Evolutionary conservation across 2,329 filamentous ascomycete genomes (phyloP).

Genomic region (Epicoccum sorghinum): DNA sequence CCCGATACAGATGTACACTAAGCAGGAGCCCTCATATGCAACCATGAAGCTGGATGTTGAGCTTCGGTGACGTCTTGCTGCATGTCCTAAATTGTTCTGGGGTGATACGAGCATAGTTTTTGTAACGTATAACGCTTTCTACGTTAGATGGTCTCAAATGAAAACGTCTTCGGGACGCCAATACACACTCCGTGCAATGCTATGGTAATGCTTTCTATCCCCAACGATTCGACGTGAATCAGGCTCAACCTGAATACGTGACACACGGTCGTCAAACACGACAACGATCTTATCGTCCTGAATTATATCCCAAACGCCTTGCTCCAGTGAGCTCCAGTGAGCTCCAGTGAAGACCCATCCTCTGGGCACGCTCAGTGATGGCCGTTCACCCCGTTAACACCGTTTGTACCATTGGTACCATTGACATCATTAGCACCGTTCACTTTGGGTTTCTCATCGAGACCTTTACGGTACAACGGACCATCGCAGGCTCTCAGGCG

Average conservation of each 20-base stretch:
- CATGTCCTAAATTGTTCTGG: not conserved
- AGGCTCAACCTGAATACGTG: not conserved
- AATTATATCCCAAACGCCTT: slow-evolving; percentile 8
- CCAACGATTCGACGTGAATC: not conserved
- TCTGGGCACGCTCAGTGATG: slow-evolving; percentile 11
- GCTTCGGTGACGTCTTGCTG: not conserved
- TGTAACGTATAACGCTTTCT: not conserved
- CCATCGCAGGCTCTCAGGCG: slow-evolving; percentile 78
- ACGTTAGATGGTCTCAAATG: not conserved
- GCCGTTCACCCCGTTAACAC: slow-evolving; percentile 17
- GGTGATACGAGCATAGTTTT: too few species aligned
- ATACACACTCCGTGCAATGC: slow-evolving; percentile 8
- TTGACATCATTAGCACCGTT: slow-evolving; percentile 24
- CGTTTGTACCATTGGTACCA: slow-evolving; percentile 22
- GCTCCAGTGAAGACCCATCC: not conserved
- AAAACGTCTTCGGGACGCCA: slow-evolving; percentile 2
- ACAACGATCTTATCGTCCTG: not conserved
- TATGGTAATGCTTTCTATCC: slow-evolving; percentile 4
- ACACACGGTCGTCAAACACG: not conserved
- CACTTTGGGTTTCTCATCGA: slow-evolving; percentile 20
- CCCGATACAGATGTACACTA: not conserved
- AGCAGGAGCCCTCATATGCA: not conserved
- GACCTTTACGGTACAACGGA: slow-evolving; percentile 77
- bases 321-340: not conserved
- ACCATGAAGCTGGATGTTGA: not conserved